phyloP scores from a whole-genome alignment of 768 basidiomycete species.

The Termitomyces sp. region DNA sequence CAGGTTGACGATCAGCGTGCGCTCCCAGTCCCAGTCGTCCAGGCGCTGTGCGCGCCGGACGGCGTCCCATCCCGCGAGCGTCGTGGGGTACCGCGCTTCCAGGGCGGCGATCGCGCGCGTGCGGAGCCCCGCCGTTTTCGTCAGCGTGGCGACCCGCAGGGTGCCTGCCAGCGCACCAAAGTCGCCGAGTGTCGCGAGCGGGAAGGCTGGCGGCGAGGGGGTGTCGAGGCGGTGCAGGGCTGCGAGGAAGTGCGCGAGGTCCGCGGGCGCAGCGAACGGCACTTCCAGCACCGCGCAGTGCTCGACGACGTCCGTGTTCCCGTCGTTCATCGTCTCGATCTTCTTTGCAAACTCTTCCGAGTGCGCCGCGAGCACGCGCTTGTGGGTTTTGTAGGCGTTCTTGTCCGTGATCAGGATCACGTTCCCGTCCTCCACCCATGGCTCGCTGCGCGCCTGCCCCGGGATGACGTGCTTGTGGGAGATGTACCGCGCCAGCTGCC shows the following conservation, averaged over 20 bases:
- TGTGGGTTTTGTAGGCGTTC: constrained; percentile 9
- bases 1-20: constrained; percentile 14
- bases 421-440: constrained; percentile 13
- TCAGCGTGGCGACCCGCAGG: constrained; percentile 8
- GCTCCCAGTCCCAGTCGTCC: constrained; percentile 12
- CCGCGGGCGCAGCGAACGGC: background rate
- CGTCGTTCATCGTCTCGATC: constrained; percentile 11
- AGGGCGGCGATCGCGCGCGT: constrained; percentile 8
- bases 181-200: constrained; percentile 4
- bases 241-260: constrained; percentile 8
- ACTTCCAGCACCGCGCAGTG: constrained; percentile 6
- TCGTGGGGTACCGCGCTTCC: constrained; percentile 12
- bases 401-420: constrained; percentile 8
- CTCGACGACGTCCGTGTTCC: constrained; percentile 10
- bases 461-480: constrained; percentile 1
- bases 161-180: constrained; percentile 8
- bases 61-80: constrained; percentile 9
- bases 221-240: constrained; percentile 2
- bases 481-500: constrained; percentile 2
- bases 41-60: background rate
- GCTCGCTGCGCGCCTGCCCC: constrained; percentile 6
- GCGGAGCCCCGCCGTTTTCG: constrained; percentile 8
- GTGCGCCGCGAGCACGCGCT: constrained; percentile 2
- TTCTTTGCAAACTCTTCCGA: background rate
- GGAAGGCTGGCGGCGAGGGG: background rate